Base-by-base conservation (phyloP, 140 eudicot genomes). In the Erigeron philadelphicus region DNA sequence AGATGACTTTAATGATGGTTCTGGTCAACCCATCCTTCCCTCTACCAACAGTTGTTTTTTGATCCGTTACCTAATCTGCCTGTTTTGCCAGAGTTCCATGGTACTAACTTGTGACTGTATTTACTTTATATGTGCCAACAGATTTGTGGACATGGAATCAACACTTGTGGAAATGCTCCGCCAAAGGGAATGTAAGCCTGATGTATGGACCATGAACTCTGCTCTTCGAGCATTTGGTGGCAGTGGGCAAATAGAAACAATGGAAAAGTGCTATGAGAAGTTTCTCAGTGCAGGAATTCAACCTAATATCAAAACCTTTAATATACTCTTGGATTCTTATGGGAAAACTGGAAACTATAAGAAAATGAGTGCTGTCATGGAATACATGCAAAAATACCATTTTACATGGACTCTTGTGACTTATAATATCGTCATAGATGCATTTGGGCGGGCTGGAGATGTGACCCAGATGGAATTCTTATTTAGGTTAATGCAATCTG, bases 121-220 rank as follows among this genome's bases (percentile, higher is more conserved):
- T 31, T 76, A 7, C 59, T 71, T 38, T 57, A 7, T 6, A 46
- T 21, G 54, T 76, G 45, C 42, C 45, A 40, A 47, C 50, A 90
- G 96, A 81, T 92, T 86, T 60, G 78, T 73, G 12, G 93, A 92
- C 76, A 92, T 92, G 98, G 98, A 92, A 81, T 81, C 98, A 50
- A 62, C 79, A 49, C 90, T 92, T 5, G 90, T 90, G 15, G 88
- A 88, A 71, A 88, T 92, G 98, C 93, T 92, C 12, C 74, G 86
- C 56, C 84, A 84, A 74, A 63, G 75, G 70, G 86, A 88, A 43
- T 83, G 96, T 52, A 63, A 88, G 69, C 98, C 96, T 3, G 98
- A 92, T 57, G 96, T 78, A 15, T 92, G 98, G 98, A 92, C 98
- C 65, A 81, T 92, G 96, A 92, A 92, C 82, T 88, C 96, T 45